phyloP scores from a whole-genome alignment of 2,329 filamentous ascomycete species.

The Penicillium capsulatum region DNA sequence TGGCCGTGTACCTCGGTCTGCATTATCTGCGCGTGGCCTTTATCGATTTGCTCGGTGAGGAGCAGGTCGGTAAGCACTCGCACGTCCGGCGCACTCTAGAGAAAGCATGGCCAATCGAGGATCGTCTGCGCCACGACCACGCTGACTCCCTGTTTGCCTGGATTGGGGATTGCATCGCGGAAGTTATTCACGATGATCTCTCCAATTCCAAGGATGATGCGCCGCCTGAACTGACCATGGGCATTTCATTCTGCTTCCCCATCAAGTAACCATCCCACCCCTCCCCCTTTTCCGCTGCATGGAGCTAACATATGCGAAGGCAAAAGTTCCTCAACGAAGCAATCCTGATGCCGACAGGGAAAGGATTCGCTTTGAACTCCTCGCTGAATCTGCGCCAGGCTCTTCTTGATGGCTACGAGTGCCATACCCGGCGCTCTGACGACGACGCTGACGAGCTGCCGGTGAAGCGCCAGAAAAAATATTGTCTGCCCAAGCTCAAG shows the following conservation, averaged over 20 bases:
- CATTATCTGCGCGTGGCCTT: conserved; percentile 52
- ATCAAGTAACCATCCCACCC: conserved; percentile 32
- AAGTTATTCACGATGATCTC: conserved; percentile 58
- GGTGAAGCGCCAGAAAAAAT: conserved; percentile 28
- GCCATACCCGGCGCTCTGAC: conserved; percentile 39
- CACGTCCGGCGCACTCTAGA: conserved; percentile 60
- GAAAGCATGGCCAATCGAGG: conserved; percentile 68
- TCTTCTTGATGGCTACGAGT: conserved; percentile 37
- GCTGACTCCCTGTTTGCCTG: conserved; percentile 67
- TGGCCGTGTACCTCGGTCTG: conserved; percentile 52
- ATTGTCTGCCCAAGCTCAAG: conserved; percentile 56
- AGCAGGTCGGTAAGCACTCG: conserved; percentile 37
- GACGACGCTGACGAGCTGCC: conserved; percentile 18
- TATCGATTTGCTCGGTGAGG: conserved; percentile 45
- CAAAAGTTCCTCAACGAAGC: conserved; percentile 50
- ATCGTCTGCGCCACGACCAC: conserved; percentile 67
- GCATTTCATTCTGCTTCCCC: conserved; percentile 44
- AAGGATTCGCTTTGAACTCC: conserved; percentile 45
- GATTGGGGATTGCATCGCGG: conserved; percentile 69
- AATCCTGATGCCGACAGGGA: conserved; percentile 51
- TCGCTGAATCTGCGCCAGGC: conserved; percentile 34
- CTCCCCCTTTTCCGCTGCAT: background rate
- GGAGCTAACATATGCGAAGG: conserved; percentile 20
- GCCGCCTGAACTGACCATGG: conserved; percentile 35
- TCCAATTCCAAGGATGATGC: conserved; percentile 27